These are phyloP conservation scores for Rhizoctonia solani DNA, from an alignment of 1,284 basidiomycete genomes.

Conservation along the genomic window DNA sequence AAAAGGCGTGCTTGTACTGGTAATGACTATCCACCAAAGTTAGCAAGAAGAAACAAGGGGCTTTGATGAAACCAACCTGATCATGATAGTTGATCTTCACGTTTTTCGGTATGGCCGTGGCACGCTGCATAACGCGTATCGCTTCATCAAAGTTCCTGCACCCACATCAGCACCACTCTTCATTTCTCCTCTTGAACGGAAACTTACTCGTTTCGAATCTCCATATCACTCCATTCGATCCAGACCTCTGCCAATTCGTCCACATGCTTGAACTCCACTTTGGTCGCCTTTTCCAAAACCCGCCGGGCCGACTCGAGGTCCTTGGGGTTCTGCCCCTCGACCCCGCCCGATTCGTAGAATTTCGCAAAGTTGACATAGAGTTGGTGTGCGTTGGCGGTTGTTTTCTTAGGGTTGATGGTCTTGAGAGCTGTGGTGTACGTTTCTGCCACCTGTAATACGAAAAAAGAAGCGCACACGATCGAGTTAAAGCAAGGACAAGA, in stretches of 20 bases:
- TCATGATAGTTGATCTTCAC: conserved; percentile 94
- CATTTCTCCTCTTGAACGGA: neutral
- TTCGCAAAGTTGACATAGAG: conserved; percentile 95
- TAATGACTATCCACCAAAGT: conserved; percentile 61
- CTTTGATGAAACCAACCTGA: conserved; percentile 63
- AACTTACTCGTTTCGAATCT: conserved; percentile 89
- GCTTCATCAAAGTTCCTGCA: conserved; percentile 93
- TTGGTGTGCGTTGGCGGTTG: conserved; percentile 88
- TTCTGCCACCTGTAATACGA: conserved; percentile 69
- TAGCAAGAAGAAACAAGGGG: conserved; percentile 11
- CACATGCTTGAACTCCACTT: conserved; percentile 91
- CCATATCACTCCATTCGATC: conserved; percentile 99
- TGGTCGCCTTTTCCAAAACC: conserved; percentile 89
- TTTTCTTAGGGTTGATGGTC: conserved; percentile 87
- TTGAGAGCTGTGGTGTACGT: conserved; percentile 91
- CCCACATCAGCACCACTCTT: neutral
- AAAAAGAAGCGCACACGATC: conserved; percentile 2
- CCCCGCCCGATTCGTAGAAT: conserved; percentile 96
- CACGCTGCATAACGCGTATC: conserved; percentile 93
- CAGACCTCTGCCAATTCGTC: conserved; percentile 98
- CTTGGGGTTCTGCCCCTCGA: conserved; percentile 71
- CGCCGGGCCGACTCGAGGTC: conserved; percentile 88
- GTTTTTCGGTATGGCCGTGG: conserved; percentile 86
- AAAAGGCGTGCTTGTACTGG: conserved; percentile 89
- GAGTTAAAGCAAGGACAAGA: neutral